phyloP scores from a whole-genome alignment of 164 flowering plant species.

The Paratinospora sagittata region DNA sequence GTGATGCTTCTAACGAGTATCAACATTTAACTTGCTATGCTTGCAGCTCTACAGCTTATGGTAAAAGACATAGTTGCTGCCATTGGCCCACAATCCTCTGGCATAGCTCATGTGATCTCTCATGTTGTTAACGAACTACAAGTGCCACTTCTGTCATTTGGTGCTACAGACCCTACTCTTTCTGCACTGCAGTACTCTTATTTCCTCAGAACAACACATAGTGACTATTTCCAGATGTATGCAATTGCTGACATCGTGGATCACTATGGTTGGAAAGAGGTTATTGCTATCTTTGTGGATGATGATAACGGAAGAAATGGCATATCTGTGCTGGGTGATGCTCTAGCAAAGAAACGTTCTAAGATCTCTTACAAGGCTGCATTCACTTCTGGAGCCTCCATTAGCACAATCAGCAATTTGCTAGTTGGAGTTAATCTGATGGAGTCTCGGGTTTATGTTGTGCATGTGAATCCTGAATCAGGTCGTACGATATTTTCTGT shows the following conservation, averaged over 20 bases:
- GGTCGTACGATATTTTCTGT: conserved; percentile 52
- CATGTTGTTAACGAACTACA: conserved; percentile 68
- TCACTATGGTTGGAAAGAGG: conserved; percentile 66
- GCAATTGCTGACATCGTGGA: conserved; percentile 72
- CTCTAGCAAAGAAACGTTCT: conserved; percentile 59
- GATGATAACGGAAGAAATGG: conserved; percentile 85
- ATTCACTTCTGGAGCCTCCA: conserved; percentile 45
- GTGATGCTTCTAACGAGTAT: not conserved
- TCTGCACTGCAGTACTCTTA: conserved; percentile 69
- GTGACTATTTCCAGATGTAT: conserved; percentile 72
- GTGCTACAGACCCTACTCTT: conserved; percentile 85
- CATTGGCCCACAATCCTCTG: conserved; percentile 91
- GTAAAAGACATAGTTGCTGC: conserved; percentile 66
- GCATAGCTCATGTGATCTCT: conserved; percentile 73
- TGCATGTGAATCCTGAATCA: conserved; percentile 78
- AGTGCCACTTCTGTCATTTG: conserved; percentile 77
- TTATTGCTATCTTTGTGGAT: conserved; percentile 76
- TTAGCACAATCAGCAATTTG: conserved; percentile 36
- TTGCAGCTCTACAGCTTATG: conserved; percentile 71
- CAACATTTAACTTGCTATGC: conserved; percentile 1
- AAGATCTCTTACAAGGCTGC: conserved; percentile 78
- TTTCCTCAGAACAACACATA: conserved; percentile 70
- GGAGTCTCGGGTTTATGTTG: conserved; percentile 84
- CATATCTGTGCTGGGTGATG: conserved; percentile 67
- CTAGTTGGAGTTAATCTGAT: conserved; percentile 50